Evolutionary conservation across 257 asterid species (phyloP), one percentile per base, ranked within the genome.

Genomic region (Solanum tacnaense): DNA sequence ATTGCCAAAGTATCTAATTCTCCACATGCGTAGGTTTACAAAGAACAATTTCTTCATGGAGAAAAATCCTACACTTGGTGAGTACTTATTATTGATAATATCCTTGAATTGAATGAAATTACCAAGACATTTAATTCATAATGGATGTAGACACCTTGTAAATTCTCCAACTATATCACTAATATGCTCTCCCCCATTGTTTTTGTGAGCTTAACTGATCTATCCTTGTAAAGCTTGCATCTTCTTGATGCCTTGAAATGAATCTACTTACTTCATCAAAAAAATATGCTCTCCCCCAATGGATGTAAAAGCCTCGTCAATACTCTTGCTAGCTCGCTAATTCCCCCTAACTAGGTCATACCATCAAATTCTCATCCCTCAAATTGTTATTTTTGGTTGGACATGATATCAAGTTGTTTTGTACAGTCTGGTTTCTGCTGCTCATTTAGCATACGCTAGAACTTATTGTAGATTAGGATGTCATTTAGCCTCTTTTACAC

Each of bases 1-100:
- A 86, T 91, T 97, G 90, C 99, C 99, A 7, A 91, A 86, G 58
- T 96, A 97, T 93, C 92, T 97, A 84, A 91, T 97, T 70, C 94
- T 97, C 79, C 98, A 94, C 90, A 94, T 97, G 96, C 98, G 92
- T 23, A 95, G 99, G 36, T 96, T 97, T 90, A 97, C 99, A 16
- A 97, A 93, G 93, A 97, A 97, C 91, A 96, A 97, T 87, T 97
- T 97, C 92, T 96, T 96, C 74, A 94, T 97, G 78, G 99, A 97
- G 94, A 97, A 97, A 91, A 97, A 97, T 89, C 99, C 99, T 67
- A 97, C 99, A 15, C 98, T 97, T 60, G 99, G 99, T 97, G 89
- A 91, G 98, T 87, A 29, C 76, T 73, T 88, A 36, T 88, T 79
- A 68, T 89, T 75, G 58, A 89, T 67, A 20, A 16, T 82, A 82